A percentile compares a stretch with the other conserved stretches of the same genome.
These are phyloP conservation scores for Aspergillus udagawae DNA, from an alignment of 2,329 filamentous ascomycete species.

Conservation along the genomic window DNA sequence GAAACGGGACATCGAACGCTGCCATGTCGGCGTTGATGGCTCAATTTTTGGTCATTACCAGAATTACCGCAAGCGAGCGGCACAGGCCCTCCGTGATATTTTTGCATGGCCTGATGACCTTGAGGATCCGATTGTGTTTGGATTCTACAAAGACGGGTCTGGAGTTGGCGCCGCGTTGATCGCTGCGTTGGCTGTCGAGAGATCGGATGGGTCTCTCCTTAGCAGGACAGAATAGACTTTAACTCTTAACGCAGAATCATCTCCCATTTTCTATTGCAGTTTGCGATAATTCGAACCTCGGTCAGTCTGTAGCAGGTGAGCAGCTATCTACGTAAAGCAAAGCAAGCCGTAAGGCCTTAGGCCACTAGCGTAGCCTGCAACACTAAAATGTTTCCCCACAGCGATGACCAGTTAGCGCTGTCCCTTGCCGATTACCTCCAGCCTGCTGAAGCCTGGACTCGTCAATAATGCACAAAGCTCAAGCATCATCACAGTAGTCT, in stretches of 20 bases:
- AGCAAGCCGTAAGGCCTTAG: background rate
- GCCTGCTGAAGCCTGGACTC: background rate
- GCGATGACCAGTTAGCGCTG: background rate
- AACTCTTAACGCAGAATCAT: background rate
- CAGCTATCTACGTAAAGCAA: background rate
- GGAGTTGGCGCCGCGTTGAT: slow-evolving; percentile 89
- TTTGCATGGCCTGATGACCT: slow-evolving; percentile 78
- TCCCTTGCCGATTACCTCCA: background rate
- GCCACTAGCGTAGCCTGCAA: background rate
- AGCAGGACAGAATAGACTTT: background rate
- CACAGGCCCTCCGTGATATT: slow-evolving; percentile 81
- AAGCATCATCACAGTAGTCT: background rate
- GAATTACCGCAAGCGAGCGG: slow-evolving; percentile 88
- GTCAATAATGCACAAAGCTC: background rate
- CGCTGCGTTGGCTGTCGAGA: slow-evolving; percentile 53
- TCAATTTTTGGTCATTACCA: slow-evolving; percentile 98
- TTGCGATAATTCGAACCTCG: background rate
- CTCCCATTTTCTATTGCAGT: background rate
- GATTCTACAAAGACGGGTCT: slow-evolving; percentile 83
- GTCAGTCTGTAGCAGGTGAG: background rate
- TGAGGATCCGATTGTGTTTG: slow-evolving; percentile 75
- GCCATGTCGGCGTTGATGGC: slow-evolving; percentile 91
- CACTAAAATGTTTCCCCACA: background rate
- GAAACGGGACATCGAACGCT: slow-evolving; percentile 79
- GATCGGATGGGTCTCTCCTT: background rate